These are phyloP conservation scores for Gaertneriomyces semiglobifer DNA, from an alignment of 192 early-diverging fungal species.

Conservation along the genomic window DNA sequence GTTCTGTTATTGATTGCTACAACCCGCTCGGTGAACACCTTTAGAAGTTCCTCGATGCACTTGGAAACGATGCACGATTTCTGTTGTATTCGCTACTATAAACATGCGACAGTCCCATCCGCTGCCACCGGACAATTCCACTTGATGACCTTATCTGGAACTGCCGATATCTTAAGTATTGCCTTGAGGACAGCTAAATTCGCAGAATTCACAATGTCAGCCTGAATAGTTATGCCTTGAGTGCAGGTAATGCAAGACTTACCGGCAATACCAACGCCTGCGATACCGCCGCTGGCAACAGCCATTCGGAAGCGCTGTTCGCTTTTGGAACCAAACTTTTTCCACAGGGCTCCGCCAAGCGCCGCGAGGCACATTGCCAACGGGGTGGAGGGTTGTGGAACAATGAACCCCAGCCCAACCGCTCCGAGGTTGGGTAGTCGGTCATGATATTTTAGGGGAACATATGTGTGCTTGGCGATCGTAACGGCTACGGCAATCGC, in stretches of 20 bases:
- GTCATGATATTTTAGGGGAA: neutral
- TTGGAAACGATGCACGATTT: too few relatives aligned
- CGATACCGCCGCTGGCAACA: conserved; percentile 17
- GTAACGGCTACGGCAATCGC: neutral
- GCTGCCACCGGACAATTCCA: conserved; percentile 14
- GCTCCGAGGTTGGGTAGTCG: neutral
- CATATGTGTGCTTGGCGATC: neutral
- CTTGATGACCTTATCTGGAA: conserved; percentile 1
- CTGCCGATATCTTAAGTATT: conserved; percentile 10
- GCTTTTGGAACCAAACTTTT: neutral
- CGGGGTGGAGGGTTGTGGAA: conserved; percentile 12
- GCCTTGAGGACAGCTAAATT: conserved; percentile 12
- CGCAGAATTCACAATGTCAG: neutral
- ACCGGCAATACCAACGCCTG: conserved; percentile 18
- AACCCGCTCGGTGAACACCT: too few relatives aligned
- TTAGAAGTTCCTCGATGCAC: too few relatives aligned
- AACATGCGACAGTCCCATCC: conserved; percentile 5
- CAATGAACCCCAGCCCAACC: conserved; percentile 4
- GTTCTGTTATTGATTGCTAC: too few relatives aligned
- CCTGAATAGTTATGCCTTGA: too few relatives aligned
- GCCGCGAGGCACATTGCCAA: conserved; percentile 6
- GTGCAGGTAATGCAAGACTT: neutral
- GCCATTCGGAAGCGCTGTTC: conserved; percentile 1
- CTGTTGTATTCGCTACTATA: neutral
- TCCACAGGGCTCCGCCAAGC: conserved; percentile 1